Conservation (phyloP, 208 protist species). For the Tritrichomonas musculus region DNA sequence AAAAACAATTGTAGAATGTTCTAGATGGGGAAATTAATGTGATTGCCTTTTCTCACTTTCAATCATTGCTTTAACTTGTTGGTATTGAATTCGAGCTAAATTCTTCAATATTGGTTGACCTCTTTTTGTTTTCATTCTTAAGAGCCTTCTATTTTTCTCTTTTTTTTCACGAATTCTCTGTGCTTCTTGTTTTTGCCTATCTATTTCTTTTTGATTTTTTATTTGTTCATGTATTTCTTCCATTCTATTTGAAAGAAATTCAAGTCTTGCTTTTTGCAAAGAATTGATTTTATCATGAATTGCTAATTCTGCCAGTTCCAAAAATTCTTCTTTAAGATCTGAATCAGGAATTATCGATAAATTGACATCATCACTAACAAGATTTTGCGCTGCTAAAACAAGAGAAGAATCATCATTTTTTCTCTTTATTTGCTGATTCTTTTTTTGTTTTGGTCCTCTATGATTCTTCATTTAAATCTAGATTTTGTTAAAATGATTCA, state of each 20-base stretch:
- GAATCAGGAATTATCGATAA: no score
- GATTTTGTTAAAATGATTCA: no score
- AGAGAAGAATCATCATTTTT: no score
- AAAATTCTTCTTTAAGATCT: no score
- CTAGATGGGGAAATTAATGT: no score
- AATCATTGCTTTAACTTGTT: not conserved
- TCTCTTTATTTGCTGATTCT: no score
- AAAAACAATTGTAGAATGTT: no score
- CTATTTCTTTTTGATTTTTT: not conserved
- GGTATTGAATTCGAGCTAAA: not conserved
- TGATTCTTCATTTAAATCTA: no score
- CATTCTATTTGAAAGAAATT: not conserved
- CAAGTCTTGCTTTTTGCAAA: not conserved
- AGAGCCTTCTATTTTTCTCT: not conserved
- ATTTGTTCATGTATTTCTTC: not conserved
- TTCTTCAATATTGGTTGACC: not conserved
- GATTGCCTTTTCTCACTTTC: not conserved
- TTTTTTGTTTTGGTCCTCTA: no score
- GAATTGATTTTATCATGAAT: not conserved
- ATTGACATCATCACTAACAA: no score
- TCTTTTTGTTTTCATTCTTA: slow-evolving; percentile 14
- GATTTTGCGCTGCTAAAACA: no score
- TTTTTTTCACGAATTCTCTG: not conserved
- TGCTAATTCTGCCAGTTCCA: no score
- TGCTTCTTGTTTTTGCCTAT: not conserved